Conservation (phyloP, 2,329 filamentous ascomycete genomes). For the Beauveria brongniartii region DNA sequence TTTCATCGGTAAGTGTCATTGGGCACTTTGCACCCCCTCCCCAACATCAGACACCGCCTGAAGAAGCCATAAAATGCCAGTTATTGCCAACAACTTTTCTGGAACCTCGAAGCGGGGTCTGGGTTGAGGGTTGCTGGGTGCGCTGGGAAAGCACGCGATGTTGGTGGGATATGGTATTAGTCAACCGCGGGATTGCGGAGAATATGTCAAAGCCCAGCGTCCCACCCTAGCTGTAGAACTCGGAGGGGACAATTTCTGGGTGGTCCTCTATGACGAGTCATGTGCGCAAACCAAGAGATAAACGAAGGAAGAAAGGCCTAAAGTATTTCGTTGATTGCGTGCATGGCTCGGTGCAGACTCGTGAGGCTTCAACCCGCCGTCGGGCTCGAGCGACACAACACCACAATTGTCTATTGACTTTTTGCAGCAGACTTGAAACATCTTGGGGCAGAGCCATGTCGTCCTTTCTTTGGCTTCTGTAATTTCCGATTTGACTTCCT, state of each 20-base stretch:
- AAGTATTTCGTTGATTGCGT: no score
- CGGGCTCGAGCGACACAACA: background rate
- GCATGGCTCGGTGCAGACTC: no score
- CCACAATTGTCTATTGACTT: background rate
- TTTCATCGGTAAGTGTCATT: background rate
- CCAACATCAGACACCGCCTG: background rate
- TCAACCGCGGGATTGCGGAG: background rate
- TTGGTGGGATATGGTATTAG: slow-evolving; percentile 5
- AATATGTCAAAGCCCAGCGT: background rate
- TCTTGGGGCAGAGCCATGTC: no score
- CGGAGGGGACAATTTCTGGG: no score
- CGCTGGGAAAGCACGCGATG: background rate
- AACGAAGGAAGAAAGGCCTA: no score
- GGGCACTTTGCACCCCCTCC: no score
- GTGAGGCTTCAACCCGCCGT: no score
- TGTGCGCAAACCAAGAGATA: no score
- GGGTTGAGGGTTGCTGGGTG: background rate
- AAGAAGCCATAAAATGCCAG: background rate
- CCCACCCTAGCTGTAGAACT: background rate
- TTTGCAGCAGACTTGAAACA: background rate
- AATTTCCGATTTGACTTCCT: no score
- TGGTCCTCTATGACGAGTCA: no score
- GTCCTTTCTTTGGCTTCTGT: no score
- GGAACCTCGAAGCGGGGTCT: background rate
- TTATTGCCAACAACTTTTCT: background rate